Percentiles rank a stretch among this genome's conserved stretches.
These are phyloP conservation scores for Senna tora DNA, from an alignment of 306 rosid species.

Conservation along the genomic window DNA sequence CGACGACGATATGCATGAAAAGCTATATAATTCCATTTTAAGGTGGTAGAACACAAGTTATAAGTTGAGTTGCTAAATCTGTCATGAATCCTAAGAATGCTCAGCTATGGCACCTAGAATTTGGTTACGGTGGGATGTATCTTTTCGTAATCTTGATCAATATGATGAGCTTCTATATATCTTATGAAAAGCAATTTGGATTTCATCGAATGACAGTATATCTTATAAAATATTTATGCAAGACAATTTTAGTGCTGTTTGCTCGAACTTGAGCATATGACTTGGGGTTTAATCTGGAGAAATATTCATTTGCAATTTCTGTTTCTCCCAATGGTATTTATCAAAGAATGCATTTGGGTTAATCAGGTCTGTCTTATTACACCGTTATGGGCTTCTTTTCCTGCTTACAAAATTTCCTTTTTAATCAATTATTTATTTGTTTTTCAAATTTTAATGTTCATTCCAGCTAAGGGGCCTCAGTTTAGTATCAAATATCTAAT, in stretches of 20 bases:
- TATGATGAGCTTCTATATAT: not conserved
- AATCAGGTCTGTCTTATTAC: slow-evolving; percentile 17
- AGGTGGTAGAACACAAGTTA: slow-evolving; percentile 10
- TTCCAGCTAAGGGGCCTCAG: not conserved
- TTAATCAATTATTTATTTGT: not conserved
- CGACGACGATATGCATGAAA: slow-evolving; percentile 6
- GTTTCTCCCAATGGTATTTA: not conserved
- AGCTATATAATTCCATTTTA: not conserved
- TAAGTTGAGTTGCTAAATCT: slow-evolving; percentile 28
- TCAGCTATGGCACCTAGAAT: not conserved
- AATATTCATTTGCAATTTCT: not conserved
- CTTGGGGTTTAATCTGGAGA: not conserved
- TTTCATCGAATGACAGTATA: not conserved
- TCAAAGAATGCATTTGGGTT: not conserved
- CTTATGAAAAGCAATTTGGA: slow-evolving; percentile 11
- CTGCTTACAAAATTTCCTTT: not conserved
- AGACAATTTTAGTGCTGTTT: not conserved
- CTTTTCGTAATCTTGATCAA: slow-evolving; percentile 9
- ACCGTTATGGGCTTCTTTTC: slow-evolving; percentile 20
- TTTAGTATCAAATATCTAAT: not conserved
- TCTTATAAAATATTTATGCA: slow-evolving; percentile 5
- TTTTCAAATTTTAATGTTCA: slow-evolving; percentile 11
- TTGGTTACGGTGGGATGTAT: not conserved
- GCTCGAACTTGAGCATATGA: slow-evolving; percentile 14
- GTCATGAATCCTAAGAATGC: not conserved